phyloP scores from a whole-genome alignment of 2,329 filamentous ascomycete genomes.

The Ophiostoma pallidulum region DNA sequence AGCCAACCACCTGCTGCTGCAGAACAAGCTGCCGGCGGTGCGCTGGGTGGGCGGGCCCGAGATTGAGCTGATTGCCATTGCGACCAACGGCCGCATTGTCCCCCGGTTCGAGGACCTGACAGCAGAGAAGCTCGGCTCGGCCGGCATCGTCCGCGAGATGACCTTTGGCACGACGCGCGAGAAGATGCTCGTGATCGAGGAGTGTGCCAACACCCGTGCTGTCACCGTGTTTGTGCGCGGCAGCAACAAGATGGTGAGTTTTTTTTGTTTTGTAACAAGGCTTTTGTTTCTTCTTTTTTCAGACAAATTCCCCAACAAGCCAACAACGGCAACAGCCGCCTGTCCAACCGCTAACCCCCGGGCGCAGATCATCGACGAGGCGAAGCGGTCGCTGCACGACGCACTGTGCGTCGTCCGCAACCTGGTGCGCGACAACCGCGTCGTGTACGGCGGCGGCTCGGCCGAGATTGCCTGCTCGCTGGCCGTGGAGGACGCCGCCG shows the following conservation, averaged over 20 bases:
- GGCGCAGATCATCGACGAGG: conserved; percentile 88
- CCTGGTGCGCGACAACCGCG: conserved; percentile 87
- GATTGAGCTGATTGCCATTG: conserved; percentile 97
- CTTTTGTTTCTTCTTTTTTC: no score
- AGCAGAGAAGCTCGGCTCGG: conserved; percentile 79
- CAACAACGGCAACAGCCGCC: no score
- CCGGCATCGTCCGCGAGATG: conserved; percentile 89
- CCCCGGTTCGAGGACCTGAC: conserved; percentile 93
- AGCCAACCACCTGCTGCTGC: conserved; percentile 91
- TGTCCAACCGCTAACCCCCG: not conserved
- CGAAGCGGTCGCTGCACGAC: conserved; percentile 93
- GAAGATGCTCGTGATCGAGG: conserved; percentile 99
- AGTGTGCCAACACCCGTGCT: conserved; percentile 94
- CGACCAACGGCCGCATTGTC: conserved; percentile 95
- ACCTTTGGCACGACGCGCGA: conserved; percentile 94
- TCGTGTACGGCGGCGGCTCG: conserved; percentile 94
- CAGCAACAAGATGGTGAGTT: conserved; percentile 94
- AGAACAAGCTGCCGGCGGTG: conserved; percentile 91
- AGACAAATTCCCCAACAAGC: no score
- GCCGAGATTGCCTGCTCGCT: conserved; percentile 96
- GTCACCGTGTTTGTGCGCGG: conserved; percentile 95
- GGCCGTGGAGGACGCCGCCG: conserved; percentile 88
- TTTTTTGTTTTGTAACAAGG: not conserved
- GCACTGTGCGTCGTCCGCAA: conserved; percentile 97
- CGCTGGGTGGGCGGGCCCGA: conserved; percentile 97